These are phyloP conservation scores for Gastrolobium bilobum DNA, from an alignment of 306 rosid species.

Conservation along the genomic window DNA sequence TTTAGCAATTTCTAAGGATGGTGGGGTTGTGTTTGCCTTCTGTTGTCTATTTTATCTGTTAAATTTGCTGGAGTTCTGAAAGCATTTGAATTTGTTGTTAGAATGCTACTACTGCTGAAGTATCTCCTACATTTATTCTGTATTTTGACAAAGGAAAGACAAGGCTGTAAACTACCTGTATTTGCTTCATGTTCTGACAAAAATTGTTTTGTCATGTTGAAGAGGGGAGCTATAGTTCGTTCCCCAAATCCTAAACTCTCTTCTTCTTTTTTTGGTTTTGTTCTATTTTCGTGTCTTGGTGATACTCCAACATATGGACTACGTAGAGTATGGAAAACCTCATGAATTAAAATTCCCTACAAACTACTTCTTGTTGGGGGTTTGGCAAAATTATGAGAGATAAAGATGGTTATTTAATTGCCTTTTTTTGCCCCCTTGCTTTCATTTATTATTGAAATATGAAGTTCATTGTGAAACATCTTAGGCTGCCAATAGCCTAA, in stretches of 20 bases:
- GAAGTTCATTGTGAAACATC: slow-evolving; percentile 2
- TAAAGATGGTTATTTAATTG: slow-evolving; percentile 30
- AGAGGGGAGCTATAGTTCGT: slow-evolving; percentile 8
- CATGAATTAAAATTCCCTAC: slow-evolving; percentile 30
- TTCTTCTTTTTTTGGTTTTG: neutral
- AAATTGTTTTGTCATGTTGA: neutral
- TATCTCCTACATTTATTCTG: slow-evolving; percentile 5
- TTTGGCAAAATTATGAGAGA: slow-evolving; percentile 13
- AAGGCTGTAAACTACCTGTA: slow-evolving; percentile 5
- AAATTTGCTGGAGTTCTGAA: slow-evolving; percentile 14
- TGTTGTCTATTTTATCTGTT: neutral
- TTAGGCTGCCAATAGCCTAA: slow-evolving; percentile 4
- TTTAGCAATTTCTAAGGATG: slow-evolving; percentile 17
- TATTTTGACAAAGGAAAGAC: slow-evolving; percentile 7
- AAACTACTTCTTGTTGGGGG: neutral
- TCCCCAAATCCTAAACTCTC: slow-evolving; percentile 6
- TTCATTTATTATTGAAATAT: slow-evolving; percentile 25
- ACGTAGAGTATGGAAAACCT: slow-evolving; percentile 4
- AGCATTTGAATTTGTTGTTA: slow-evolving; percentile 21
- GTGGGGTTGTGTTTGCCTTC: slow-evolving; percentile 34
- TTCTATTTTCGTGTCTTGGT: slow-evolving; percentile 14
- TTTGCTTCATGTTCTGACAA: slow-evolving; percentile 26
- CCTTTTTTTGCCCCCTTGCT: slow-evolving; percentile 12
- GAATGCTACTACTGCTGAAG: slow-evolving; percentile 3
- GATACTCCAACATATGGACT: slow-evolving; percentile 19